phyloP scores from a whole-genome alignment of 2,329 filamentous ascomycete genomes.

The Chaetomiaceae sp. region DNA sequence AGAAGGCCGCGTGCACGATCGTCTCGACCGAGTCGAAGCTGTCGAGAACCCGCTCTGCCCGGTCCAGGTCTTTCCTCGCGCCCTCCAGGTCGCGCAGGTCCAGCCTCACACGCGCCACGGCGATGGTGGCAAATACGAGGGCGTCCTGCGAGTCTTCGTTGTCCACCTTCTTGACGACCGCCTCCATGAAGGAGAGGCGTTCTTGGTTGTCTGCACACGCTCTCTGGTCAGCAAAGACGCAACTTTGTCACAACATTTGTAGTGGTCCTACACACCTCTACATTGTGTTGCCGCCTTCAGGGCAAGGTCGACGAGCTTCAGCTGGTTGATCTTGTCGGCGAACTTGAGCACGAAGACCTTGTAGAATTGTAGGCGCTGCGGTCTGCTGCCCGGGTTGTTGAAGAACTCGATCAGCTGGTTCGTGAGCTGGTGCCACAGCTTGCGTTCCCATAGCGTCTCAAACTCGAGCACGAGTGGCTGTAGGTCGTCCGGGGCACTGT shows the following conservation, averaged over 20 bases:
- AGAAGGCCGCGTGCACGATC: slow-evolving; percentile 92
- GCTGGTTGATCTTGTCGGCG: slow-evolving; percentile 97
- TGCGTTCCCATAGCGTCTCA: slow-evolving; percentile 96
- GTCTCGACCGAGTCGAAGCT: slow-evolving; percentile 92
- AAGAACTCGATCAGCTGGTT: slow-evolving; percentile 86
- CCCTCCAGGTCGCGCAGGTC: slow-evolving; percentile 74
- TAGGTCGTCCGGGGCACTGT: slow-evolving; percentile 79
- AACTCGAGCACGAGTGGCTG: slow-evolving; percentile 86
- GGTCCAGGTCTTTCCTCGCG: slow-evolving; percentile 80
- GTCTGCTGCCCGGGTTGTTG: slow-evolving; percentile 71
- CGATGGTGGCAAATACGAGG: slow-evolving; percentile 87
- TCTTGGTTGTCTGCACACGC: slow-evolving; percentile 87
- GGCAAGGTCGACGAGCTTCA: slow-evolving; percentile 90
- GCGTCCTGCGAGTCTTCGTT: slow-evolving; percentile 92
- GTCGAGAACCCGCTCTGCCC: slow-evolving; percentile 83
- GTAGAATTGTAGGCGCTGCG: slow-evolving; percentile 85
- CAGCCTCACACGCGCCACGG: slow-evolving; percentile 83
- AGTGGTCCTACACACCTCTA: slow-evolving; percentile 52
- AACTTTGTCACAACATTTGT: background rate
- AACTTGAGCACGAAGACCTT: slow-evolving; percentile 94
- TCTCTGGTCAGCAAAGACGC: background rate
- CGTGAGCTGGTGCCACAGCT: slow-evolving; percentile 98
- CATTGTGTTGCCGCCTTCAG: slow-evolving; percentile 83
- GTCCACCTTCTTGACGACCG: slow-evolving; percentile 82
- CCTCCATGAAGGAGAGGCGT: slow-evolving; percentile 77